Conservation (phyloP, 208 protist species). For the Acanthamoeba rhysodes region DNA sequence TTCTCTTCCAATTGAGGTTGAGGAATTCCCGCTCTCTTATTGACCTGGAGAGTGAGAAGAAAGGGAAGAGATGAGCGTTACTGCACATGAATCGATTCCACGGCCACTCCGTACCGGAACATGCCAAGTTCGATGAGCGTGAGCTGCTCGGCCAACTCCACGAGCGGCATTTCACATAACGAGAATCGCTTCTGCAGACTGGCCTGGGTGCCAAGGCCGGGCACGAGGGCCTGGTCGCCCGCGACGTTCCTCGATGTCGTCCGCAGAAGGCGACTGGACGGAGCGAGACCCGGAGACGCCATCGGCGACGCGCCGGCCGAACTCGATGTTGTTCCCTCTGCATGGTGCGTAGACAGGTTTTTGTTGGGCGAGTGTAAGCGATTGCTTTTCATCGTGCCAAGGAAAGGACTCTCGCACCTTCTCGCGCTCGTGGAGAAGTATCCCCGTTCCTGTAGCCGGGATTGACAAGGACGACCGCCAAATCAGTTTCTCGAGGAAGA, state of each 20-base stretch:
- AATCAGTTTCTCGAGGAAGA: neutral
- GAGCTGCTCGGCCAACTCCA: conserved; percentile 69
- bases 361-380: neutral
- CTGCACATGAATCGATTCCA: neutral
- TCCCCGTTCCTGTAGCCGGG: neutral
- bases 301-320: neutral
- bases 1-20: conserved; percentile 68
- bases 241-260: conserved; percentile 16
- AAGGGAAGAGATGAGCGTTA: neutral
- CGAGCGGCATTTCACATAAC: conserved; percentile 68
- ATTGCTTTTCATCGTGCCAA: no score
- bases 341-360: neutral
- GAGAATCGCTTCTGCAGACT: conserved; percentile 62
- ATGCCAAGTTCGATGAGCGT: conserved; percentile 70
- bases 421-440: neutral
- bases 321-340: neutral
- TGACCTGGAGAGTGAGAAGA: neutral
- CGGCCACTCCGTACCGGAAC: conserved; percentile 30
- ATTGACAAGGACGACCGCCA: neutral
- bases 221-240: conserved; percentile 35
- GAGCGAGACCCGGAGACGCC: neutral
- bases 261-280: conserved; percentile 24
- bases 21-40: conserved; percentile 66
- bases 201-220: neutral
- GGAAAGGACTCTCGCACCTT: neutral